Evolutionary conservation across 257 asterid species (phyloP).

Genomic region (Solanum appendiculatum): DNA sequence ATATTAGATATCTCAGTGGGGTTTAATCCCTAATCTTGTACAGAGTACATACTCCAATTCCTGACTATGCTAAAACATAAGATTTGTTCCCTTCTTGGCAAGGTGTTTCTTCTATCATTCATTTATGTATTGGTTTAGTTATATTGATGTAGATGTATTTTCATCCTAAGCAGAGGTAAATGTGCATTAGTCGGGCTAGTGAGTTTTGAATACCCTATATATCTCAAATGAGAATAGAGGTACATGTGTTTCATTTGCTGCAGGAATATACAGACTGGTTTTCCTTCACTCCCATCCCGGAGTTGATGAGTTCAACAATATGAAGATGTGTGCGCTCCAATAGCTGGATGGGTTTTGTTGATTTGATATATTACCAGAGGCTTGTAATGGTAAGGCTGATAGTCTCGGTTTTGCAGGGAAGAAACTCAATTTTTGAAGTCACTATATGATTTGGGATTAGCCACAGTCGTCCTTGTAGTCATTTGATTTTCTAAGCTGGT

Average conservation of each 20-base stretch:
- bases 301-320: not conserved
- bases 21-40: not conserved
- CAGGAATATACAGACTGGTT: not conserved
- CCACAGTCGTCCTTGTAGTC: not conserved
- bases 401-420: not conserved
- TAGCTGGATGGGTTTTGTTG: not conserved
- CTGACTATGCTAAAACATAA: not conserved
- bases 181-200: not conserved
- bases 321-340: not conserved
- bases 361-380: not conserved
- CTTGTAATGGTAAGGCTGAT: not conserved
- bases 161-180: not conserved
- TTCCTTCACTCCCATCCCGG: not conserved
- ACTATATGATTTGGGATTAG: not conserved
- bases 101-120: not conserved
- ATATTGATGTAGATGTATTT: not conserved
- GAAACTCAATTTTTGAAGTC: not conserved
- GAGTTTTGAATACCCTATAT: not conserved
- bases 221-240: not conserved
- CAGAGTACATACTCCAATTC: not conserved
- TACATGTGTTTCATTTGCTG: not conserved
- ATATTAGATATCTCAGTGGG: not conserved
- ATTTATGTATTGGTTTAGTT: not conserved
- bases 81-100: not conserved
- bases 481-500: not conserved